These are phyloP conservation scores for Citrus trifoliata DNA, from an alignment of 345 rosid species.

Conservation along the genomic window DNA sequence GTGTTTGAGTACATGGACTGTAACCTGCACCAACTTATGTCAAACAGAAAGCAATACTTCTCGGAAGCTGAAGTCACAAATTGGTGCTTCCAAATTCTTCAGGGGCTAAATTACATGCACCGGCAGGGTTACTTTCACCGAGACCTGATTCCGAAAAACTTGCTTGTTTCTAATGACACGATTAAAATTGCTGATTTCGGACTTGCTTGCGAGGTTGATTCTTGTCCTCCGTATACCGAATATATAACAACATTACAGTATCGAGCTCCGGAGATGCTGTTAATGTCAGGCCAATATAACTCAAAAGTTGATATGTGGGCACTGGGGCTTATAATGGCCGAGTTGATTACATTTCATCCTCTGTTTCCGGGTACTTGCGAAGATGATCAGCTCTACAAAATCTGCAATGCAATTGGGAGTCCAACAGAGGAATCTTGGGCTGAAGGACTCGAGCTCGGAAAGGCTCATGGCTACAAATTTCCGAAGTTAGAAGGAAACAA, in stretches of 20 bases:
- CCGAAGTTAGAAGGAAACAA: constrained; percentile 55
- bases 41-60: constrained; percentile 56
- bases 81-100: constrained; percentile 89
- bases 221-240: constrained; percentile 76
- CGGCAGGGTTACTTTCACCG: constrained; percentile 90
- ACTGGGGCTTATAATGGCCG: constrained; percentile 93
- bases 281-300: constrained; percentile 58
- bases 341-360: constrained; percentile 64
- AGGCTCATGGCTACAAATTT: constrained; percentile 61
- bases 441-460: constrained; percentile 75
- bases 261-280: constrained; percentile 85
- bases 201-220: constrained; percentile 69
- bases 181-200: constrained; percentile 95
- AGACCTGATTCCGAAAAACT: constrained; percentile 90
- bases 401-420: constrained; percentile 77
- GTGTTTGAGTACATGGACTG: constrained; percentile 92
- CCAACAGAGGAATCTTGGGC: constrained; percentile 74
- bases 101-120: constrained; percentile 87
- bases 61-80: constrained; percentile 69
- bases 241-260: constrained; percentile 85
- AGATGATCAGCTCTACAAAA: constrained; percentile 86
- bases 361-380: constrained; percentile 82
- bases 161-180: constrained; percentile 58
- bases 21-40: constrained; percentile 79
- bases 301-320: constrained; percentile 97